Conservation (phyloP, 768 basidiomycete genomes). For the Podaxis sp. region DNA sequence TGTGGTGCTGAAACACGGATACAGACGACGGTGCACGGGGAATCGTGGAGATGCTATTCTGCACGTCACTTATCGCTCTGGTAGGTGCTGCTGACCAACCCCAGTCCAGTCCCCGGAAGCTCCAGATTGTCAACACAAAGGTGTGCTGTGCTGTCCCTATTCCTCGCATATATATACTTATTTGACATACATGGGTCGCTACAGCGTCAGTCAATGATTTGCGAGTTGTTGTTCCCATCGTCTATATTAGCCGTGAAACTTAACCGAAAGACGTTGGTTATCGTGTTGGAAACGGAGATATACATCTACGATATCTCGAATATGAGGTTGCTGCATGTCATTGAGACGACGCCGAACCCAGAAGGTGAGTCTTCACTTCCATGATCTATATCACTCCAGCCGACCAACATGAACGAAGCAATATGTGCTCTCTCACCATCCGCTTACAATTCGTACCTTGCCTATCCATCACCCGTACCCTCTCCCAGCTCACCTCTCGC, state of each 20-base stretch:
- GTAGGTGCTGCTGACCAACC: conserved; percentile 96
- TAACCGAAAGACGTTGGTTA: conserved; percentile 94
- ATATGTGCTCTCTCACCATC: conserved; percentile 76
- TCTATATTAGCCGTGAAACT: conserved; percentile 97
- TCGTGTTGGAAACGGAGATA: conserved; percentile 95
- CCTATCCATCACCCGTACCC: conserved; percentile 93
- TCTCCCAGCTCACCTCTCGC: conserved; percentile 68
- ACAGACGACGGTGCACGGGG: conserved; percentile 91
- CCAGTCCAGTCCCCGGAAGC: conserved; percentile 83
- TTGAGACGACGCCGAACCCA: conserved; percentile 95
- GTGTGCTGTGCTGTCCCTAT: conserved; percentile 39
- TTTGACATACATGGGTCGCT: background rate
- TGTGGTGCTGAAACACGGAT: background rate
- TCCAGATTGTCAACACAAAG: conserved; percentile 99
- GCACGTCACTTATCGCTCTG: conserved; percentile 94
- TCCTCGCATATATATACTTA: background rate
- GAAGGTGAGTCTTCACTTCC: conserved; percentile 58
- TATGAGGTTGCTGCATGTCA: conserved; percentile 96
- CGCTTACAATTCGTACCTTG: conserved; percentile 90
- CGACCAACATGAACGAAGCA: background rate
- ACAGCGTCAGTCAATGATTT: conserved; percentile 96
- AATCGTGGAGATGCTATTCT: conserved; percentile 99
- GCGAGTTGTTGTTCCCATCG: conserved; percentile 96
- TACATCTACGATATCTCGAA: conserved; percentile 99
- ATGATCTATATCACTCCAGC: background rate